Evolutionary conservation across 2,329 filamentous ascomycete genomes (phyloP), one percentile per base, ranked within the genome.

Genomic region (Penicillium brevicompactum): DNA sequence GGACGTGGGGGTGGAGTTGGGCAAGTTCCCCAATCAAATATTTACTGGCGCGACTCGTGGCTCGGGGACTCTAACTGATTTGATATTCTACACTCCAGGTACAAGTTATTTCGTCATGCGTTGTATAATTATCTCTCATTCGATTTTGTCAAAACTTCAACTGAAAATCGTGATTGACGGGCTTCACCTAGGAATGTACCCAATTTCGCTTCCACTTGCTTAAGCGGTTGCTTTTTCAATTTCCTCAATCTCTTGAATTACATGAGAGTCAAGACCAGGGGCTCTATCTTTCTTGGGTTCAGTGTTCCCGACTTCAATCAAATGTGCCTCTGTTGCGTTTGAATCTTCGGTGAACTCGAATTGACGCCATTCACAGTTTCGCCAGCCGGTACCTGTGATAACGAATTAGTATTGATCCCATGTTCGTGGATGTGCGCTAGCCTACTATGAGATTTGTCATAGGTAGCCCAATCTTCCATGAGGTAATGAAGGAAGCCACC

Each of bases 401-500:
- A 22, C 7, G 30, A 3, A 14, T 41, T 21, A 46, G 48, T 47
- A 27, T 8, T 16, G n/a, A 8, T 8, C 8, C 5, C 8, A 27
- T 5, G 8, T 27, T 27, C 5, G 5, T 5, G 4, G 24, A 5
- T 27, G 4, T 27, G 24, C 3, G 27, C 4, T 13, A 1, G 10
- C 31, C 24, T 57, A 54, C 51, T 46, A 6, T 46, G 46, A 16
- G 38, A n/a, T 46, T 18, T 50, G 21, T 53, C 56, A 48, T 58
- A 58, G 5, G 32, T 43, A 8, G 49, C 43, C 56, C 56, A 59
- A 31, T 59, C 56, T 16, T 59, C 56, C 1, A 47, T 59, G 3
- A 59, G 30, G 40, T 59, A 59, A 32, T 59, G 56, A 27, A 59
- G 41, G 14, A 59, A 59, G 6, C 46, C 56, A 3, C 56, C 56